phyloP scores from a whole-genome alignment of 2,329 filamentous ascomycete species.

The Zalaria sp. region DNA sequence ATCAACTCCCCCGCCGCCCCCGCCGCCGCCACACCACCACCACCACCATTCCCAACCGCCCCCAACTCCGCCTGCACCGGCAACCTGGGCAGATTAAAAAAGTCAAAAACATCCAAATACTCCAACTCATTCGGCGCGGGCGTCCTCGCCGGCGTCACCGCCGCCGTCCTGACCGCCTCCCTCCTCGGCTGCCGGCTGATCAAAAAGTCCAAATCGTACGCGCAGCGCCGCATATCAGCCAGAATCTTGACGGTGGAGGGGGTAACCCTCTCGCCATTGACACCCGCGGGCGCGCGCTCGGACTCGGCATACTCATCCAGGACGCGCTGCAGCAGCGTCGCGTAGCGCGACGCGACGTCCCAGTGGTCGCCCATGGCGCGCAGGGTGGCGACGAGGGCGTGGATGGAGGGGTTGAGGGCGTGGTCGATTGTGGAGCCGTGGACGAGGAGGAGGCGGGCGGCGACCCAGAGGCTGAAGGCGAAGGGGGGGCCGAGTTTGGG shows the following conservation, averaged over 20 bases:
- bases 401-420: constrained; percentile 64
- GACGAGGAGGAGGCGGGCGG: constrained; percentile 71
- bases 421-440: constrained; percentile 83
- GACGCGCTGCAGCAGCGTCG: constrained; percentile 63
- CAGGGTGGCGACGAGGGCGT: constrained; percentile 69
- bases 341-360: constrained; percentile 76
- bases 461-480: constrained; percentile 86
- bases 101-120: constrained; percentile 85
- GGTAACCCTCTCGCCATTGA: constrained; percentile 57
- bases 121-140: constrained; percentile 73
- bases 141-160: constrained; percentile 19
- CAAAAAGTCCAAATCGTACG: constrained; percentile 78
- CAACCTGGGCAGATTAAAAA: constrained; percentile 79
- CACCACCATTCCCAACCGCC: constrained; percentile 11
- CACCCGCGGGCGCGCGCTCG: constrained; percentile 41
- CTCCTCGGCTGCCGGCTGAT: constrained; percentile 65
- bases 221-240: constrained; percentile 81
- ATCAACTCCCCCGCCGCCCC: constrained; percentile 7
- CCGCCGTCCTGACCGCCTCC: constrained; percentile 12
- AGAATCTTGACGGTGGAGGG: constrained; percentile 76
- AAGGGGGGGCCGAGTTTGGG: constrained; percentile 78
- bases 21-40: constrained; percentile 14
- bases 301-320: constrained; percentile 75
- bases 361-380: constrained; percentile 70
- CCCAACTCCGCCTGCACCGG: constrained; percentile 21